Conservation (phyloP, 768 basidiomycete species). For the Ramaria sp. region DNA sequence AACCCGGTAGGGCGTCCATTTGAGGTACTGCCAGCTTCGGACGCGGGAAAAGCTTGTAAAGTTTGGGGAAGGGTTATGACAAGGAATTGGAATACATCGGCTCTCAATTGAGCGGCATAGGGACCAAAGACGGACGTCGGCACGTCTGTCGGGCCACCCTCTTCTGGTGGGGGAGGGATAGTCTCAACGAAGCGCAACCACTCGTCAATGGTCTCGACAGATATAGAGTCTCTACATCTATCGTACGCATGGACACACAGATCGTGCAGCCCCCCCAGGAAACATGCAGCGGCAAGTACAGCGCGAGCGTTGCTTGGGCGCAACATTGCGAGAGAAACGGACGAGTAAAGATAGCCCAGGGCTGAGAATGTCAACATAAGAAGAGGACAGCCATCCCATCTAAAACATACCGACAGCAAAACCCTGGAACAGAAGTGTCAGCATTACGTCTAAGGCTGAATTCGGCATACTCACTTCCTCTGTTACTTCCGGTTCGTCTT, state of each 20-base stretch:
- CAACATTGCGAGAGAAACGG: slow-evolving; percentile 55
- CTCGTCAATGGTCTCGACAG: slow-evolving; percentile 56
- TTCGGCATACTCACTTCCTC: slow-evolving; percentile 51
- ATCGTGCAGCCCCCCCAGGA: slow-evolving; percentile 83
- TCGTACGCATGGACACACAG: slow-evolving; percentile 72
- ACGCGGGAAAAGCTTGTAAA: slow-evolving; percentile 16
- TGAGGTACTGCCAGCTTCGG: neutral
- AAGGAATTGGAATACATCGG: slow-evolving; percentile 72
- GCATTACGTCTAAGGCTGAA: slow-evolving; percentile 2
- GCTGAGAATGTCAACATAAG: slow-evolving; percentile 29
- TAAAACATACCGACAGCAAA: slow-evolving; percentile 56
- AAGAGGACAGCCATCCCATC: slow-evolving; percentile 6
- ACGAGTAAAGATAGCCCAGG: slow-evolving; percentile 72
- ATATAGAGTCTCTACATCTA: slow-evolving; percentile 65
- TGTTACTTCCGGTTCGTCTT: slow-evolving; percentile 73
- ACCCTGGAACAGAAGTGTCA: slow-evolving; percentile 33
- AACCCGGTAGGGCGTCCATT: slow-evolving; percentile 32
- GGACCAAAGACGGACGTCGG: slow-evolving; percentile 57
- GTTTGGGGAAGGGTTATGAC: slow-evolving; percentile 61
- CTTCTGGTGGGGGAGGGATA: slow-evolving; percentile 28
- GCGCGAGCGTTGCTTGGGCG: slow-evolving; percentile 73
- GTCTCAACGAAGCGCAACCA: slow-evolving; percentile 73
- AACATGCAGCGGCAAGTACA: slow-evolving; percentile 74
- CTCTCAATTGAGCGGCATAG: slow-evolving; percentile 64
- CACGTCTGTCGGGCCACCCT: slow-evolving; percentile 24